Evolutionary conservation across 129 eudicot genomes (phyloP).

Genomic region (Flaveria brownii): DNA sequence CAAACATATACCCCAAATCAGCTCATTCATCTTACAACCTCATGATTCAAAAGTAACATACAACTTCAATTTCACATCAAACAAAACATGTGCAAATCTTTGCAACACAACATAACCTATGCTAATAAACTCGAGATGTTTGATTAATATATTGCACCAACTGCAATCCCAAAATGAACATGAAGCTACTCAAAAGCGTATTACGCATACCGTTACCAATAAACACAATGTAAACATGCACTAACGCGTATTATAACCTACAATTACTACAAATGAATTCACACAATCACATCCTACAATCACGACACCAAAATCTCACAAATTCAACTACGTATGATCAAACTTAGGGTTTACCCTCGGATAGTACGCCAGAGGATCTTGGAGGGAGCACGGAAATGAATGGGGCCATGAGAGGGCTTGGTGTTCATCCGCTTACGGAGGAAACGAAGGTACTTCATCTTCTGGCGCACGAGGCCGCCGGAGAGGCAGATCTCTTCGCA

Average conservation of each 20-base stretch:
- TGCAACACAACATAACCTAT: background rate
- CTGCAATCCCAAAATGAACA: background rate
- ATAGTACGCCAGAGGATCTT: slow-evolving; percentile 90
- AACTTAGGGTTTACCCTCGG: slow-evolving; percentile 52
- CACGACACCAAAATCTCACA: background rate
- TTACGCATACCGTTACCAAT: no score
- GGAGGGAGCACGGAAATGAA: slow-evolving; percentile 83
- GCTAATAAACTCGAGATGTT: background rate
- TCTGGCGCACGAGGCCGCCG: slow-evolving; percentile 87
- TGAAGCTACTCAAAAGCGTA: background rate
- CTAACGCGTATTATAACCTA: background rate
- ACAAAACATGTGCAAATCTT: background rate
- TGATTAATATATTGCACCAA: background rate
- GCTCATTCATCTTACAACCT: background rate
- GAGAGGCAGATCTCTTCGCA: slow-evolving; percentile 80
- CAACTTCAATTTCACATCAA: background rate
- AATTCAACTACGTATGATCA: background rate
- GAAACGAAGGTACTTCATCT: slow-evolving; percentile 77
- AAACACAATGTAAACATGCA: no score
- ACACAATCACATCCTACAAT: no score
- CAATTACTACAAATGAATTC: background rate
- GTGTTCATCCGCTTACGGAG: slow-evolving; percentile 80
- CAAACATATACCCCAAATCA: background rate
- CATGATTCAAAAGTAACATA: background rate
- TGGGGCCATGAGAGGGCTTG: slow-evolving; percentile 89